phyloP scores from a whole-genome alignment of 140 eudicot genomes.

The Stevia rebaudiana region DNA sequence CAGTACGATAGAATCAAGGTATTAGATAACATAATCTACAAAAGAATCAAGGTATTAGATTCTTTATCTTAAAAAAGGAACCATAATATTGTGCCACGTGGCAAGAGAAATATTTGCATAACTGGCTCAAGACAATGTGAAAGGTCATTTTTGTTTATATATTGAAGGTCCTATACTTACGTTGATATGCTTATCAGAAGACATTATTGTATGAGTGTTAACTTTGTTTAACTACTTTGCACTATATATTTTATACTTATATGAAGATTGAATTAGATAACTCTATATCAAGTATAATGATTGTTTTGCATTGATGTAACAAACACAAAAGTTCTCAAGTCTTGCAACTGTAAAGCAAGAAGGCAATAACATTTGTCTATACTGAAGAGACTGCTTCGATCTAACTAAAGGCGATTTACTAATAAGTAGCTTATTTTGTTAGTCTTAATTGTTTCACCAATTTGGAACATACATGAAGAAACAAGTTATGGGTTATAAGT shows the following conservation, averaged over 20 bases:
- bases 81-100: constrained; percentile 13
- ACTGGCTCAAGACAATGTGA: constrained; percentile 31
- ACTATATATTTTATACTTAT: neutral
- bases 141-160: constrained; percentile 26
- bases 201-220: neutral
- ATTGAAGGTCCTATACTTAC: neutral
- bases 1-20: constrained; percentile 26
- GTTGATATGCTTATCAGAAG: neutral
- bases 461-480: no score
- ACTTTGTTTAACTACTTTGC: neutral
- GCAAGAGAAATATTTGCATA: constrained; percentile 19
- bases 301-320: neutral
- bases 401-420: no score
- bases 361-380: neutral
- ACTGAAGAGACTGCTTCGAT: no score
- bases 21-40: constrained; percentile 17
- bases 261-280: neutral
- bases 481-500: no score
- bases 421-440: no score
- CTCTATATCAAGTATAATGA: neutral
- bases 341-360: neutral
- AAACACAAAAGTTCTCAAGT: neutral
- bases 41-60: constrained; percentile 25
- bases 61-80: constrained; percentile 15
- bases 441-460: no score